These are phyloP conservation scores for Suhomyces maxii DNA, from an alignment of 1,139 yeast genomes.

Conservation along the genomic window DNA sequence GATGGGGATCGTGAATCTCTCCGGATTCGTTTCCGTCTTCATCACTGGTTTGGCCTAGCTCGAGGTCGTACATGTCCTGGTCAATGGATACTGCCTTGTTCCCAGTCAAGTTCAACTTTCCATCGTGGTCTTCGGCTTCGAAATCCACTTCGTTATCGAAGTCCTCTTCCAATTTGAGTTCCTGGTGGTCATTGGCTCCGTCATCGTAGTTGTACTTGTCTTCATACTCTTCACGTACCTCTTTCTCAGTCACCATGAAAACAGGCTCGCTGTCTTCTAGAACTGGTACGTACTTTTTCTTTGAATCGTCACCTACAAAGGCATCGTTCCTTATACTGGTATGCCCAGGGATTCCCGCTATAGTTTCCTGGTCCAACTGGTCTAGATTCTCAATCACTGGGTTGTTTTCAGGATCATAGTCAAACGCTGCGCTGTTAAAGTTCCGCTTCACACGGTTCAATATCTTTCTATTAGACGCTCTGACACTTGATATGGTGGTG, in stretches of 20 bases:
- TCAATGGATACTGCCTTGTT: constrained; percentile 5
- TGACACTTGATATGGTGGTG: background rate
- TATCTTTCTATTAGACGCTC: background rate
- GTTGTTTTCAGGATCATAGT: constrained; percentile 20
- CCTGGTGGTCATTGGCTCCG: constrained; percentile 7
- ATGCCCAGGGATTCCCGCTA: background rate
- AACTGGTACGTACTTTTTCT: constrained; percentile 14
- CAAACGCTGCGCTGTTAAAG: constrained; percentile 6
- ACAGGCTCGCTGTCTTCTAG: constrained; percentile 8
- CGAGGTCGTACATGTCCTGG: constrained; percentile 15
- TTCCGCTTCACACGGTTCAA: constrained; percentile 1
- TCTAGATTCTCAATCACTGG: constrained; percentile 23
- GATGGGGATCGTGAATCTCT: background rate
- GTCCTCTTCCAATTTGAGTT: constrained; percentile 1
- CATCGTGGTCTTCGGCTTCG: constrained; percentile 5
- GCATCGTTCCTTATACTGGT: constrained; percentile 5
- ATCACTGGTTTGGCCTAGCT: constrained; percentile 9
- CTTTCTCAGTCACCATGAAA: constrained; percentile 5
- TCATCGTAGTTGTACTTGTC: constrained; percentile 18
- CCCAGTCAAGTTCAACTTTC: constrained; percentile 1
- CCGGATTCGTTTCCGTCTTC: constrained; percentile 4
- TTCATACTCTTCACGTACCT: constrained; percentile 15
- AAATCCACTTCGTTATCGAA: constrained; percentile 7
- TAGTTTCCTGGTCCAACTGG: constrained; percentile 16
- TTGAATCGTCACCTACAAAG: background rate